Conservation (phyloP, 176 grass and related monocot species). For the Carex cristatella region DNA sequence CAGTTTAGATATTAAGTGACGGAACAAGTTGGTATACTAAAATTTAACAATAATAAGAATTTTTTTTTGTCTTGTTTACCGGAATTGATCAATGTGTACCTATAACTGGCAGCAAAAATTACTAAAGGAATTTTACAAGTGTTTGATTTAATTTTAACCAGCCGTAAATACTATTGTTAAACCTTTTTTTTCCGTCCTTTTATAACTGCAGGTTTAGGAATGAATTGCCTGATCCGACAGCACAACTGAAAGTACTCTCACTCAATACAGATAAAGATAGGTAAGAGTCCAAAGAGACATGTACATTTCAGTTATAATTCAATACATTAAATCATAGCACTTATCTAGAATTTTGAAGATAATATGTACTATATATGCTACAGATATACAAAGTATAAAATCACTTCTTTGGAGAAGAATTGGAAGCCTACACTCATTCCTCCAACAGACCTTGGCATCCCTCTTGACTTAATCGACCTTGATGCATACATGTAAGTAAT, state of each 20-base stretch:
- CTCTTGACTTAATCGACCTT: conserved; percentile 97
- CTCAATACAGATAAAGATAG: conserved; percentile 88
- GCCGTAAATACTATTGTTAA: background rate
- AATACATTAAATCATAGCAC: background rate
- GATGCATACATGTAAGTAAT: conserved; percentile 81
- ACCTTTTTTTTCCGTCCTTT: background rate
- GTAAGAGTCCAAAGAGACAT: conserved; percentile 28
- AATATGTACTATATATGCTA: conserved; percentile 11
- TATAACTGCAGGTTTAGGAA: conserved; percentile 73
- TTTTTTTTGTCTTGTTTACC: background rate
- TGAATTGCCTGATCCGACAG: conserved; percentile 87
- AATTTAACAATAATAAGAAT: background rate
- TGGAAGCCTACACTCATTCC: conserved; percentile 83
- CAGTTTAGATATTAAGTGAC: background rate
- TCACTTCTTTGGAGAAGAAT: conserved; percentile 92
- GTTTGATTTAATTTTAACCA: background rate
- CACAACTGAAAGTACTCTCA: conserved; percentile 73
- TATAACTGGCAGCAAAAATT: conserved; percentile 11
- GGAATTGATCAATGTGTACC: background rate
- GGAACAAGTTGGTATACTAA: background rate
- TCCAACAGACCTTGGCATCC: conserved; percentile 87
- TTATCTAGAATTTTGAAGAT: background rate
- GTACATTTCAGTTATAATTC: background rate
- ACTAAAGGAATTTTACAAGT: background rate
- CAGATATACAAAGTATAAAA: conserved; percentile 89